phyloP scores from a whole-genome alignment of 768 basidiomycete genomes.

The Agrocybe praecox region DNA sequence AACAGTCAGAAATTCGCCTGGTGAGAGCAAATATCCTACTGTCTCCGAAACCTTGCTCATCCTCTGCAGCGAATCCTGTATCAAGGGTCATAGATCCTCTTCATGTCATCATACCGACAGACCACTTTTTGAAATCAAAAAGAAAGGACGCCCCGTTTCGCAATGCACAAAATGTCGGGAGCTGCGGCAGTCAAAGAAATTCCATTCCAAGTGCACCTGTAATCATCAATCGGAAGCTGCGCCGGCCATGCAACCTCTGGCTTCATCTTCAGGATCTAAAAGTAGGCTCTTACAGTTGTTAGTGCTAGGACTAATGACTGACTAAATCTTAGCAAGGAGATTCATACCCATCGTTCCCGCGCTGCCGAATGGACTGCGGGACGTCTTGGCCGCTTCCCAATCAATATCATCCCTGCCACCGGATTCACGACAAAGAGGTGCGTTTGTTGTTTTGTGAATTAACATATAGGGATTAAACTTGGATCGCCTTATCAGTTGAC shows the following conservation, averaged over 20 bases:
- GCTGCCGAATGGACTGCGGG: slow-evolving; percentile 73
- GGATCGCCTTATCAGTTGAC: slow-evolving; percentile 44
- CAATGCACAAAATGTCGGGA: slow-evolving; percentile 88
- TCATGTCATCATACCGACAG: slow-evolving; percentile 85
- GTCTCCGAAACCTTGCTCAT: not conserved
- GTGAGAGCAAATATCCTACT: slow-evolving; percentile 37
- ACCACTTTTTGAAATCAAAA: slow-evolving; percentile 91
- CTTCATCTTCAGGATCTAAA: slow-evolving; percentile 40
- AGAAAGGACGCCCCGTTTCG: slow-evolving; percentile 89
- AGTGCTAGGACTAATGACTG: not conserved
- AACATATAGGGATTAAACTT: not conserved
- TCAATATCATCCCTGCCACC: slow-evolving; percentile 29
- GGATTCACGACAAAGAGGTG: slow-evolving; percentile 56
- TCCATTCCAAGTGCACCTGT: slow-evolving; percentile 85
- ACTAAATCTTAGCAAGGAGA: slow-evolving; percentile 51
- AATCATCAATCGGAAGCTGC: slow-evolving; percentile 40
- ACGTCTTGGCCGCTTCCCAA: slow-evolving; percentile 40
- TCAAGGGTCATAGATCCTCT: slow-evolving; percentile 93
- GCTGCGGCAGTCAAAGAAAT: slow-evolving; percentile 74
- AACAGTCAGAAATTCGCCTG: slow-evolving; percentile 80
- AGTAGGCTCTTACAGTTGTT: slow-evolving; percentile 29
- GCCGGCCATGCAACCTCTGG: slow-evolving; percentile 31
- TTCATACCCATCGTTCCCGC: slow-evolving; percentile 74
- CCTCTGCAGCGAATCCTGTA: slow-evolving; percentile 77
- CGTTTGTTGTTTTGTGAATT: not conserved